Evolutionary conservation across 1,139 yeast genomes (phyloP).

Genomic region (Suhomyces kunorum): DNA sequence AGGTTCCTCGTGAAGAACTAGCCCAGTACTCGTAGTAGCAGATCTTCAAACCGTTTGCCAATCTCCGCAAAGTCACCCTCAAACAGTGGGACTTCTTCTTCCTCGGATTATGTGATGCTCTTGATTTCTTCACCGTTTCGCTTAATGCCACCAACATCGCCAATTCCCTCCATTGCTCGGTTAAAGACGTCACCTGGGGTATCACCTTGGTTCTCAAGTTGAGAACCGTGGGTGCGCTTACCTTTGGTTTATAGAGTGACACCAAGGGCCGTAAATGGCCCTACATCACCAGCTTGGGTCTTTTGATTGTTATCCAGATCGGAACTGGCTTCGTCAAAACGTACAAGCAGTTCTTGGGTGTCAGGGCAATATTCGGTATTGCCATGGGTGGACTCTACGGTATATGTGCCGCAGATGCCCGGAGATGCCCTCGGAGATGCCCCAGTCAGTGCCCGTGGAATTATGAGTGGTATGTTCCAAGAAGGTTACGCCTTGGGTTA

Average conservation of each 20-base stretch:
- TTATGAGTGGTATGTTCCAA: constrained; percentile 44
- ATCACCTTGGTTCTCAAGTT: constrained; percentile 48
- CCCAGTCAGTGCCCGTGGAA: constrained; percentile 40
- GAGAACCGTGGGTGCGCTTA: constrained; percentile 44
- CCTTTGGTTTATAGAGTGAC: constrained; percentile 43
- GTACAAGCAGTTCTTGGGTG: constrained; percentile 39
- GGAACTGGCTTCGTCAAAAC: constrained; percentile 46
- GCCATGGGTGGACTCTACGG: constrained; percentile 49
- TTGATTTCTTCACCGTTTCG: constrained; percentile 43
- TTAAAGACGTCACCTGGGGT: constrained; percentile 43
- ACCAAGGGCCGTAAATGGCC: constrained; percentile 43
- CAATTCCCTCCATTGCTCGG: constrained; percentile 26
- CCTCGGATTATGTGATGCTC: constrained; percentile 32
- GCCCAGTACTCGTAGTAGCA: constrained; percentile 30
- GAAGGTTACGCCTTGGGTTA: constrained; percentile 50
- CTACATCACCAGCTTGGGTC: constrained; percentile 31
- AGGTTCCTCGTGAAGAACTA: constrained; percentile 34
- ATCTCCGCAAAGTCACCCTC: constrained; percentile 29
- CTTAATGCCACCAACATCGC: constrained; percentile 37
- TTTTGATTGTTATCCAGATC: constrained; percentile 38
- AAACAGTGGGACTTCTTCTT: constrained; percentile 40
- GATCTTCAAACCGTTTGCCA: constrained; percentile 37
- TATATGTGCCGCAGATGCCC: constrained; percentile 41
- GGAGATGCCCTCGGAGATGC: constrained; percentile 44
- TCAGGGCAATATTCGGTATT: constrained; percentile 44